Percentiles rank a stretch among this genome's conserved stretches.
Evolutionary conservation across 768 basidiomycete genomes (phyloP).

Genomic region (Phaeotremella fagi): DNA sequence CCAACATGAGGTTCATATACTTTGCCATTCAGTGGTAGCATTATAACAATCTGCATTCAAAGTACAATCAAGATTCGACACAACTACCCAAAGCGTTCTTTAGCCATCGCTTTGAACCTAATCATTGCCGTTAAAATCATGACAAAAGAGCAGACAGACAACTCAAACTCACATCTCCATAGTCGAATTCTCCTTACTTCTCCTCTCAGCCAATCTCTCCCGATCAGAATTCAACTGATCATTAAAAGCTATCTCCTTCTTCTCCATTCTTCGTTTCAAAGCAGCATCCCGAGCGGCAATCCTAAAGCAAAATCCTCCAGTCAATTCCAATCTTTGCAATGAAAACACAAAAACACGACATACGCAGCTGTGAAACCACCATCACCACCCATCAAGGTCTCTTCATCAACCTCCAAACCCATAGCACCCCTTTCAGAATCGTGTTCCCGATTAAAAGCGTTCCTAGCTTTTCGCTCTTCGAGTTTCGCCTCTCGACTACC

Average conservation of each 20-base stretch:
- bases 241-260: constrained; percentile 28
- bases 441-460: constrained; percentile 67
- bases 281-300: constrained; percentile 70
- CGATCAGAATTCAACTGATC: constrained; percentile 55
- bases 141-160: too few species aligned
- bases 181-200: constrained; percentile 79
- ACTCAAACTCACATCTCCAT: constrained; percentile 72
- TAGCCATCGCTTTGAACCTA: constrained; percentile 21
- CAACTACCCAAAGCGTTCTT: constrained; percentile 17
- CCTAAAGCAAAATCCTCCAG: constrained; percentile 49
- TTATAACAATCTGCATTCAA: too few species aligned
- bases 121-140: too few species aligned
- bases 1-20: too few species aligned
- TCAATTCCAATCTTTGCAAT: not conserved
- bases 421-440: constrained; percentile 61
- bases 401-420: constrained; percentile 71
- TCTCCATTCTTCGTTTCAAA: constrained; percentile 59
- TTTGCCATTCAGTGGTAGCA: too few species aligned
- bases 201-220: constrained; percentile 62
- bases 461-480: constrained; percentile 73
- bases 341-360: constrained; percentile 10
- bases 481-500: constrained; percentile 78
- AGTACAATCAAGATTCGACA: too few species aligned
- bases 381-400: constrained; percentile 66
- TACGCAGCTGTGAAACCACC: constrained; percentile 78